Conservation (phyloP, 148 eudicot species). For the Heliamphora exappendiculata region DNA sequence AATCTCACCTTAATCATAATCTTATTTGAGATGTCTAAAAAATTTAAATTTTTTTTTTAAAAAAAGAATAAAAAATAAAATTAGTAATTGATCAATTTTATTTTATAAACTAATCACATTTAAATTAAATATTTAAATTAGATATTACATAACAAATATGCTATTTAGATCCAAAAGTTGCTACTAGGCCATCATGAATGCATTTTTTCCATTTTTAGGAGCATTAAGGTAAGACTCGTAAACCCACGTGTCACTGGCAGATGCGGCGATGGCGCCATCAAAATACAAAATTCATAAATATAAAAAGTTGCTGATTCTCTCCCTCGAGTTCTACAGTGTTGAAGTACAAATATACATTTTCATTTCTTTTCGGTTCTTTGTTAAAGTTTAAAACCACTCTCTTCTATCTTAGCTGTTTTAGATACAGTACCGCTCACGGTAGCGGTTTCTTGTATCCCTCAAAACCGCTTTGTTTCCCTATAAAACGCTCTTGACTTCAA, state of each 20-base stretch:
- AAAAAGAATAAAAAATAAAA: too few species aligned
- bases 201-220: constrained; percentile 22
- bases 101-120: too few species aligned
- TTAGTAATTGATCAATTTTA: too few species aligned
- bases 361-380: too few species aligned
- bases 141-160: too few species aligned
- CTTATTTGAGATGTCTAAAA: too few species aligned
- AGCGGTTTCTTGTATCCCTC: background rate
- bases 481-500: constrained; percentile 11
- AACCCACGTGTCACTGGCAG: constrained; percentile 47
- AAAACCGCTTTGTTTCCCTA: background rate
- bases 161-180: too few species aligned
- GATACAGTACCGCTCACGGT: background rate
- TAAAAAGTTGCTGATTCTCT: background rate
- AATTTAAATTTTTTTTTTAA: too few species aligned
- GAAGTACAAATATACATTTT: constrained; percentile 5
- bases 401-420: constrained; percentile 2
- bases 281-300: background rate
- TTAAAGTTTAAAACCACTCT: background rate
- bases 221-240: constrained; percentile 10
- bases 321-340: constrained; percentile 14
- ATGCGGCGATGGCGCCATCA: constrained; percentile 41
- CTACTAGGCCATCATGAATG: too few species aligned
- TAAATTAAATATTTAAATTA: too few species aligned
- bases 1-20: too few species aligned